Evolutionary conservation across 2,329 filamentous ascomycete species (phyloP), one percentile per base, ranked within the genome.

Genomic region (Trichophyton schoenleinii): DNA sequence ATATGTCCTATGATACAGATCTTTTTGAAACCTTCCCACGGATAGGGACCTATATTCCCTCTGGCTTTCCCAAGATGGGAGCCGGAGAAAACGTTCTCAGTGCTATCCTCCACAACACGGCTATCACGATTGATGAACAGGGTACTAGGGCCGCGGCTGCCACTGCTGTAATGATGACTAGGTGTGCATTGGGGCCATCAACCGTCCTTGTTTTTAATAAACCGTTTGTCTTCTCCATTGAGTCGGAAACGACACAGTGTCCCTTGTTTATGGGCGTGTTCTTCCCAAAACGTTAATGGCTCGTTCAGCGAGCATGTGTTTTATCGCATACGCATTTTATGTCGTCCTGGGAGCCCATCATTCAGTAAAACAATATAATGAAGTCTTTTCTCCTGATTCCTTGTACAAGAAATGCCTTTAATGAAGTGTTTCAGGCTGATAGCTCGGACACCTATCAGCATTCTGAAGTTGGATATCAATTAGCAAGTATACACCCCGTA

Each of bases 201-300:
- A 59, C 25, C 9, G 42, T 18, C 18, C 42, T 59, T 18, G 28
- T 59, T 18, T 59, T 48, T 28, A 13, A 59, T 48, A 46, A 25
- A 13, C 57, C 57, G 3, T 59, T 59, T 48, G 41, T 48, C 8
- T 59, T 59, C 18, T 28, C 41, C 31, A 59, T 59, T 6, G 25
- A 18, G 5, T 18, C 25, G 6, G 42, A 59, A 9, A 8, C 13
- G 4, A 59, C 18, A 18, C 38, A 41, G 18, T 20, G 22, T 15
- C 25, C 15, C 15, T 25, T 59, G 20, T 46, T 59, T 5, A 48
- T 41, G 15, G 57, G 57, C 11, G 57, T 59, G 28, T 59, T 59
- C 42, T 46, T 20, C 25, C 57, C 57, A 2, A 22, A 34, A 11
- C 28, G 22, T 25, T 53, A 15, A 53, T 9, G 15, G 20, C 46